These are phyloP conservation scores for Zoysia japonica DNA, from an alignment of 176 grass and related monocot species.

Conservation along the genomic window DNA sequence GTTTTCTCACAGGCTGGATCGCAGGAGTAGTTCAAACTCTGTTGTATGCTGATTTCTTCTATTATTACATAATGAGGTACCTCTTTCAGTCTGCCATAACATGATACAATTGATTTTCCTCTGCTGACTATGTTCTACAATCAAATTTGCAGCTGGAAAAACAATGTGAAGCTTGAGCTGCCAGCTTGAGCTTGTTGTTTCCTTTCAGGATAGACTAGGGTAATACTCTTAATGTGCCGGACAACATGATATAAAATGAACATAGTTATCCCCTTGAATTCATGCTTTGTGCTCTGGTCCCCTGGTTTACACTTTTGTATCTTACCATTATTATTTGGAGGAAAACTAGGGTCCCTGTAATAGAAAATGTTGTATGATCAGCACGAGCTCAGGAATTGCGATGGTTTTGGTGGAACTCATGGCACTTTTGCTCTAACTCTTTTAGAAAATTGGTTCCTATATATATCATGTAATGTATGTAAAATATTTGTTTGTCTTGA, in stretches of 20 bases:
- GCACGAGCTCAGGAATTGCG: neutral
- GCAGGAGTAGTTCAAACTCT: slow-evolving; percentile 79
- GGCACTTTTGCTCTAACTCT: neutral
- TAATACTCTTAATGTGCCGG: slow-evolving; percentile 28
- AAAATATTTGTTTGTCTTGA: neutral
- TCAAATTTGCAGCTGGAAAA: slow-evolving; percentile 78
- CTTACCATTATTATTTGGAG: slow-evolving; percentile 20
- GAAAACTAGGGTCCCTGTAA: slow-evolving; percentile 28
- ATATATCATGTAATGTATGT: neutral
- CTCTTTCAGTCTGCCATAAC: neutral
- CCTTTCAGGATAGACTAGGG: slow-evolving; percentile 44
- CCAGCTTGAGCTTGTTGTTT: slow-evolving; percentile 59
- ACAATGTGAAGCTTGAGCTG: slow-evolving; percentile 86
- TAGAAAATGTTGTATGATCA: slow-evolving; percentile 13
- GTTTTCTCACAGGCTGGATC: slow-evolving; percentile 64
- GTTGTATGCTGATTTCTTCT: slow-evolving; percentile 94
- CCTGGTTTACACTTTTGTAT: slow-evolving; percentile 30
- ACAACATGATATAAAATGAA: slow-evolving; percentile 18
- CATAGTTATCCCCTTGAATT: neutral
- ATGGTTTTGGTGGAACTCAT: neutral
- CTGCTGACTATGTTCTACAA: slow-evolving; percentile 21
- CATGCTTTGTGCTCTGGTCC: slow-evolving; percentile 15
- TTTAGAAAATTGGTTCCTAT: slow-evolving; percentile 5
- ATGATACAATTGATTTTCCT: slow-evolving; percentile 12
- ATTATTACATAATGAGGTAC: slow-evolving; percentile 96